Evolutionary conservation across 2,329 filamentous ascomycete genomes (phyloP), one percentile per base, ranked within the genome.

Genomic region (Trichoderma atroviride): DNA sequence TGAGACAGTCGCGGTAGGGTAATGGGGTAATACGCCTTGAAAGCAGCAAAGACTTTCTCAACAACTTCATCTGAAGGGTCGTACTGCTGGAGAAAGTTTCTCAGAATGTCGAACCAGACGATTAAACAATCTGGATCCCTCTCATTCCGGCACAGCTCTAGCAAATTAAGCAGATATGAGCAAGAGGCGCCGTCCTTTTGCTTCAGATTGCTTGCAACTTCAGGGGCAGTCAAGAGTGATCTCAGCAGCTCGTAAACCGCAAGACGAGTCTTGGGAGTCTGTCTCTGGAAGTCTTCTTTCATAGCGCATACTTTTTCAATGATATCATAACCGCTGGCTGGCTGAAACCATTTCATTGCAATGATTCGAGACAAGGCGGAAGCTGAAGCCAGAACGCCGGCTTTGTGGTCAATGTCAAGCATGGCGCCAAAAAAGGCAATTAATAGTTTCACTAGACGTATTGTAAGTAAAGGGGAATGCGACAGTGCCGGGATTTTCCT

Each of bases 11-110:
- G 81, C 16, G 80, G 80, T 55, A 89, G 77, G 0, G 86, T 87
- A 68, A 89, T 89, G 19, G 87, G 87, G 71, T 88, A 89, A 75
- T 89, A 89, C 35, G 84, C 84, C 16, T 87, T 88, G 76, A 87
- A 88, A 0, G 83, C 78, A 67, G 83, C 83, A 75, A 88, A 89
- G 2, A 86, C 80, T 68, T 85, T 82, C 37, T 83, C 82, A 10
- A 83, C 78, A 2, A 86, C 78, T 10, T 85, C 83, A 5, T 81
- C 71, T 0, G 85, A 82, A 0, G 83, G 79, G 13, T 55, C 43
- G 0, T 79, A 78, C 63, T 84, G 87, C 2, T 79, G 75, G 10
- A 87, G 75, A 35, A 88, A 82, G 3, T 75, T 74, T 63, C 78
- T 77, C 27, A 88, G 72, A 31, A 85, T 84, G 33, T 80, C 81